These are phyloP conservation scores for Calonectria fujianensis DNA, from an alignment of 2,329 filamentous ascomycete genomes.

Conservation along the genomic window DNA sequence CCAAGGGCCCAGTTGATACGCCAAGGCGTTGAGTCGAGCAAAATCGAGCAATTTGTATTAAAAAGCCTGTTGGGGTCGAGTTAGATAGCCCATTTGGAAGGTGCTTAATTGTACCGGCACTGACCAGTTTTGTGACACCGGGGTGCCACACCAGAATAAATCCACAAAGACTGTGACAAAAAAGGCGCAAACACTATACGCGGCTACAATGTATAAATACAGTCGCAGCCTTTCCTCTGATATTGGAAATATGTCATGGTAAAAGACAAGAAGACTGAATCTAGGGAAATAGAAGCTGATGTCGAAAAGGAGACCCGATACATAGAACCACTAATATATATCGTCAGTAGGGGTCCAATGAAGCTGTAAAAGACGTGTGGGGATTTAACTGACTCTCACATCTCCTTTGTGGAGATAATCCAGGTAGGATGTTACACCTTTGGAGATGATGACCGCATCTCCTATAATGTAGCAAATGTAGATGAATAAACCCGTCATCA, in stretches of 20 bases:
- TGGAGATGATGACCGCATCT: slow-evolving; percentile 18
- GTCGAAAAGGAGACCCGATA: neutral
- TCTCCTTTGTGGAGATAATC: neutral
- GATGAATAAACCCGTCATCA: neutral
- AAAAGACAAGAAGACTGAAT: slow-evolving; percentile 9
- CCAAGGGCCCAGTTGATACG: slow-evolving; percentile 9
- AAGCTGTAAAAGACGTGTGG: fast-evolving
- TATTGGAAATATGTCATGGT: slow-evolving; percentile 26
- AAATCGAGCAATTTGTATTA: neutral
- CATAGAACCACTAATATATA: neutral
- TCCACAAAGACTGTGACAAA: neutral
- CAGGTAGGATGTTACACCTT: neutral
- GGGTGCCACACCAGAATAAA: slow-evolving; percentile 22
- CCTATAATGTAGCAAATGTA: neutral
- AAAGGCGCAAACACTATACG: slow-evolving; percentile 5
- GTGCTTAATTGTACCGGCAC: neutral
- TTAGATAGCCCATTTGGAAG: neutral
- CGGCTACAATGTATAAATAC: neutral
- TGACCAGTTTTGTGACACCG: slow-evolving; percentile 1
- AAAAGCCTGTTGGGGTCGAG: neutral
- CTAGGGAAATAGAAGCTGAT: slow-evolving; percentile 10
- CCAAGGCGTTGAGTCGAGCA: neutral
- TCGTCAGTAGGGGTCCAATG: neutral
- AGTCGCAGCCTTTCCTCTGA: slow-evolving; percentile 11
- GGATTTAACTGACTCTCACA: neutral